A percentile compares a stretch with the other conserved stretches of the same genome.
Evolutionary conservation across 805 yeast species (phyloP).

Genomic region (Geotrichum ghanense): DNA sequence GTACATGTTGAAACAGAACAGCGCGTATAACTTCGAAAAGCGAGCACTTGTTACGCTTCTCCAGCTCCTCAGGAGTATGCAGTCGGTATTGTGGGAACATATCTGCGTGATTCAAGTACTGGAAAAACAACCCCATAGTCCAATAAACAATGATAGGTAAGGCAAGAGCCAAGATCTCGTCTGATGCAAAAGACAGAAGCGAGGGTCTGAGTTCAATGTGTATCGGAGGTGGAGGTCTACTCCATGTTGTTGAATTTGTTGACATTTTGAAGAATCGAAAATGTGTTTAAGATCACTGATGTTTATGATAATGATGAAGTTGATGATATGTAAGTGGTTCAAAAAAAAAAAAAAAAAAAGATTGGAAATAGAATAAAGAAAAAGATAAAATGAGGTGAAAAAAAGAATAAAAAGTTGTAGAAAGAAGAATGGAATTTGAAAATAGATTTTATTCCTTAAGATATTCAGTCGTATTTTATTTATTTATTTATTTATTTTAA

Average conservation of each 20-base stretch:
- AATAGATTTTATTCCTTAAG: no score
- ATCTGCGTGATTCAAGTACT: constrained; percentile 58
- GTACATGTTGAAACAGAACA: constrained; percentile 72
- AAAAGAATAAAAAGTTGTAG: no score
- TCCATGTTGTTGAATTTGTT: neutral
- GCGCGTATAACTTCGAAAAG: constrained; percentile 62
- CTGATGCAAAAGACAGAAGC: constrained; percentile 53
- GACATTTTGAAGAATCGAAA: neutral
- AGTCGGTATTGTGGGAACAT: constrained; percentile 77
- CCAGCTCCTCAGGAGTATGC: constrained; percentile 84
- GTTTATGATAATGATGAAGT: no score
- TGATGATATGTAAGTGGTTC: no score
- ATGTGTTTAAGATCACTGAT: no score
- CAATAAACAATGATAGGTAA: constrained; percentile 80
- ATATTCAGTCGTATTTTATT: no score
- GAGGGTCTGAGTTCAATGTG: neutral
- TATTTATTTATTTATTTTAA: no score
- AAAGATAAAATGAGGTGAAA: no score
- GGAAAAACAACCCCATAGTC: constrained; percentile 64
- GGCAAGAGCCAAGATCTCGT: constrained; percentile 57
- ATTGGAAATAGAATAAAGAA: no score
- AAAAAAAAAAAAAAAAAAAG: no score
- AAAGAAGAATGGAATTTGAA: no score
- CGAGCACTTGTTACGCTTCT: constrained; percentile 63
- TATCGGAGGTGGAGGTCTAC: neutral